Base-by-base conservation (phyloP, 208 protist species). In the Phytomonas francai region DNA sequence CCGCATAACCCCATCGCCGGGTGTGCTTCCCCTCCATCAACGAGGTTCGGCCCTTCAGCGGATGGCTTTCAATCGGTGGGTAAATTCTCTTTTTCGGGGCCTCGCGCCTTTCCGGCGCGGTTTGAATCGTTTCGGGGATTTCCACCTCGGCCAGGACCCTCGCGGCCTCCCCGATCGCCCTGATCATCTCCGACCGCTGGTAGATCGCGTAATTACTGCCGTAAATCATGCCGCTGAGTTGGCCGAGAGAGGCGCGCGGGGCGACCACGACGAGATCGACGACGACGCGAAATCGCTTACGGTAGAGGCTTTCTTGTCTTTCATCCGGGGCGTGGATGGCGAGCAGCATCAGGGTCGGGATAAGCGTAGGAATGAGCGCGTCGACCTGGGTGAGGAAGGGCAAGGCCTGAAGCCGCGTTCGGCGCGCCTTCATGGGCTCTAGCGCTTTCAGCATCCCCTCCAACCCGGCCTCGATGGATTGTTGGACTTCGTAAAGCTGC, bases 401-500 rank as follows among this genome's bases (percentile, higher is more conserved):
- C 11, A 45, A 16, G 0, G 62, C 14, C 22, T 62, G 62, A 8
- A 33, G 62, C 62, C 19, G 19, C 57, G 27, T 51, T 54, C 29
- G 33, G 9, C 31, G 11, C 42, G 63, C 62, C 32, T 32, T 30
- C 42, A 65, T 59, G 7, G 27, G 62, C 12, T 2, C 3, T n/a
- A 65, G 22, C 68, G 28, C 31, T 8, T 70, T 29, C n/a, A 64
- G n/a, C 34, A 93, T 67, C 0, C 82, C 83, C 0, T 71, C 70
- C n/a, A 93, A 59, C 6, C 80, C 80, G 67, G 72, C 78, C 59
- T 90, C 84, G 5, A 81, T 66, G 5, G 49, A 78, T 30, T 83
- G 73, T 68, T 93, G 84, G 9, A 89, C 70, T 60, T 93, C 82
- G 58, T 87, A 68, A 33, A 86, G 59, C 76, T 93, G 87, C 30